These are phyloP conservation scores for Acanthamoeba royreba DNA, from an alignment of 208 protist species.

Conservation along the genomic window DNA sequence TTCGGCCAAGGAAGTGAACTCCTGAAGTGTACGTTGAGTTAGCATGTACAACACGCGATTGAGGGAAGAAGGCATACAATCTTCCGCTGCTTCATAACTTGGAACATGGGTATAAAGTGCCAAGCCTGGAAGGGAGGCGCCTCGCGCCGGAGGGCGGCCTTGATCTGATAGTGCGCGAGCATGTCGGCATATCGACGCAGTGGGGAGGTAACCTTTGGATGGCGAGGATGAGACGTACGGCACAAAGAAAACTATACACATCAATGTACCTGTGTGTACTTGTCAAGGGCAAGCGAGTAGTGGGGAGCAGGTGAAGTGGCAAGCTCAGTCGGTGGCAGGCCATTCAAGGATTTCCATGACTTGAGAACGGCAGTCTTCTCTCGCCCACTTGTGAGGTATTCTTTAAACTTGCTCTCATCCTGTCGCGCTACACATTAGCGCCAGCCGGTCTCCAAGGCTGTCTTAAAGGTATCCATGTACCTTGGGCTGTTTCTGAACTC, in stretches of 20 bases:
- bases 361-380: neutral
- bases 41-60: neutral
- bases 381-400: neutral
- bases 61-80: neutral
- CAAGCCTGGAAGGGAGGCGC: neutral
- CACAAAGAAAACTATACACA: neutral
- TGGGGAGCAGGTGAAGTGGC: neutral
- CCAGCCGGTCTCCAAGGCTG: no score
- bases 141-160: neutral
- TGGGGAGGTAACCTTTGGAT: neutral
- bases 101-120: constrained; percentile 18
- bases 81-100: neutral
- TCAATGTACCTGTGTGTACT: neutral
- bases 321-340: neutral
- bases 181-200: constrained; percentile 21
- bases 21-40: neutral
- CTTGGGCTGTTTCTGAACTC: neutral
- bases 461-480: neutral
- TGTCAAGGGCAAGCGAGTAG: neutral
- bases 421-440: neutral
- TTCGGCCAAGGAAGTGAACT: neutral
- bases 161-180: constrained; percentile 24
- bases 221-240: no score
- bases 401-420: neutral
- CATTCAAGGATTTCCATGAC: neutral